phyloP scores from a whole-genome alignment of 1,284 basidiomycete species.

The Laetiporus sulphureus region DNA sequence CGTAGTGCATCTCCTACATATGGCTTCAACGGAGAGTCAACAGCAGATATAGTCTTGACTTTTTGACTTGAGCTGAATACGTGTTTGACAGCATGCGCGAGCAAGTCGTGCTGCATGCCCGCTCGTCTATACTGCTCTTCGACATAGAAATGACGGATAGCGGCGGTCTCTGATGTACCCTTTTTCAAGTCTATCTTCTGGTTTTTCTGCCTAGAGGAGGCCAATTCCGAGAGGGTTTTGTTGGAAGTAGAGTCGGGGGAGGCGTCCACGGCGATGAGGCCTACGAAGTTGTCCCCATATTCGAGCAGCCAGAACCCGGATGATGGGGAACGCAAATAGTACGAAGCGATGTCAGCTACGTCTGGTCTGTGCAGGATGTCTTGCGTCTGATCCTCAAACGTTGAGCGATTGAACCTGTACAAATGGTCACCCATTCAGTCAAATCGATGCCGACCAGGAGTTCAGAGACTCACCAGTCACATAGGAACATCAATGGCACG shows the following conservation, averaged over 20 bases:
- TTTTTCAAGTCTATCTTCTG: constrained; percentile 20
- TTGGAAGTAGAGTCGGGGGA: constrained; percentile 32
- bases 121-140: constrained; percentile 54
- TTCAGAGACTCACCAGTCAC: constrained; percentile 56
- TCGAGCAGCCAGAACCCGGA: constrained; percentile 69
- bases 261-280: constrained; percentile 66
- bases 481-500: constrained; percentile 57
- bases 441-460: not conserved
- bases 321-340: constrained; percentile 55
- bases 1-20: constrained; percentile 44
- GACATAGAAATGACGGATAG: constrained; percentile 74
- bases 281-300: constrained; percentile 52
- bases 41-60: constrained; percentile 39
- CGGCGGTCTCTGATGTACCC: constrained; percentile 40
- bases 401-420: constrained; percentile 61
- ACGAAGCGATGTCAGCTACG: constrained; percentile 42
- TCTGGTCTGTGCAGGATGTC: constrained; percentile 52
- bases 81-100: constrained; percentile 49
- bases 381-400: constrained; percentile 52
- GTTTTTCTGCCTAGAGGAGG: constrained; percentile 13
- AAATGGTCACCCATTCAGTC: not conserved
- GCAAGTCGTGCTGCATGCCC: constrained; percentile 59
- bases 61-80: constrained; percentile 42
- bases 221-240: constrained; percentile 16
- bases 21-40: constrained; percentile 42